A percentile compares a stretch with the other conserved stretches of the same genome.
Conservation (phyloP, 768 basidiomycete species). For the Imleria badia region DNA sequence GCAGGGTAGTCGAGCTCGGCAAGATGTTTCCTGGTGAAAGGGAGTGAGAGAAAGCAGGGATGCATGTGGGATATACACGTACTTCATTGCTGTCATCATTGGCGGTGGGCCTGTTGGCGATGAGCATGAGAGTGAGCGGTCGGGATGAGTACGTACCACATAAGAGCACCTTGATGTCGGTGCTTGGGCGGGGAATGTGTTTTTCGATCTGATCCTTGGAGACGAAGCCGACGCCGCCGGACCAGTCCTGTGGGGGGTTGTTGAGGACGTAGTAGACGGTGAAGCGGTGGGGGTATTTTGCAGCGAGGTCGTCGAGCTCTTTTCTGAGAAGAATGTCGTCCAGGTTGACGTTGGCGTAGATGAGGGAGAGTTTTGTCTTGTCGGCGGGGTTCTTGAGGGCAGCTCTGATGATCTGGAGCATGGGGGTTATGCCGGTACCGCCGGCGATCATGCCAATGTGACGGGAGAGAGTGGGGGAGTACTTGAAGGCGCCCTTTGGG, state of each 20-base stretch:
- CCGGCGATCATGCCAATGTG: slow-evolving; percentile 97
- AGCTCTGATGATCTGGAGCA: slow-evolving; percentile 98
- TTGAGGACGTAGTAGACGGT: slow-evolving; percentile 90
- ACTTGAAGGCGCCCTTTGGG: slow-evolving; percentile 94
- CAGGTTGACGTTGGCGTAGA: slow-evolving; percentile 93
- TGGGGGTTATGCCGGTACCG: slow-evolving; percentile 97
- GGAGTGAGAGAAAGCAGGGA: neutral
- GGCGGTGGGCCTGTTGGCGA: slow-evolving; percentile 59
- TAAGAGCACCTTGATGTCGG: slow-evolving; percentile 81
- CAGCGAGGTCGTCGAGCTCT: slow-evolving; percentile 80
- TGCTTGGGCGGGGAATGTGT: slow-evolving; percentile 63
- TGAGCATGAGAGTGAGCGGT: neutral
- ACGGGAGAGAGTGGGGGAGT: slow-evolving; percentile 66
- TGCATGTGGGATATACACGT: slow-evolving; percentile 25
- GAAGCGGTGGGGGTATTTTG: slow-evolving; percentile 64
- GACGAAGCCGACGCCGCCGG: slow-evolving; percentile 89
- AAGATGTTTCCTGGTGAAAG: slow-evolving; percentile 78
- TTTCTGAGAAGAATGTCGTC: slow-evolving; percentile 91
- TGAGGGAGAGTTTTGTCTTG: slow-evolving; percentile 77
- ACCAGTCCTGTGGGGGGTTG: slow-evolving; percentile 88
- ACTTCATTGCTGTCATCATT: slow-evolving; percentile 81
- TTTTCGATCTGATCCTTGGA: slow-evolving; percentile 87
- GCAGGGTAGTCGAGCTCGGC: slow-evolving; percentile 84
- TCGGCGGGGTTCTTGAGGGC: slow-evolving; percentile 87
- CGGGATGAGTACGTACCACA: slow-evolving; percentile 62